A percentile compares a stretch with the other conserved stretches of the same genome.
Evolutionary conservation across 352 stramenopile genomes (phyloP).

Genomic region (Globisporangium emineosum): DNA sequence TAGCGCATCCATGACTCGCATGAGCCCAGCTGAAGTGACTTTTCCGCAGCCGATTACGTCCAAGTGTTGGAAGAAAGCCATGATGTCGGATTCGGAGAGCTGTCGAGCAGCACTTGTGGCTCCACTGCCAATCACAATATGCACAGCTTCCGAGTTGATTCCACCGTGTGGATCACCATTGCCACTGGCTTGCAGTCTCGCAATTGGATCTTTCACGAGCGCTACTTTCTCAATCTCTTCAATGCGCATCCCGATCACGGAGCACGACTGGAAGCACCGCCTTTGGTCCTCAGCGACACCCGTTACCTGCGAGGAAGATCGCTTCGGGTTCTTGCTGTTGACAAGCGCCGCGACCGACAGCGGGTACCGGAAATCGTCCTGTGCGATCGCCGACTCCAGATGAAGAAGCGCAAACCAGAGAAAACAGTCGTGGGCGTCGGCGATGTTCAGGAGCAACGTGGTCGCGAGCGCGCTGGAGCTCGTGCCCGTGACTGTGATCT

Average conservation of each 20-base stretch:
- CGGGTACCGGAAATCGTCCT: constrained; percentile 38
- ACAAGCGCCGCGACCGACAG: constrained; percentile 23
- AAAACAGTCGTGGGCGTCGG: constrained; percentile 42
- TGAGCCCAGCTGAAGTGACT: constrained; percentile 35
- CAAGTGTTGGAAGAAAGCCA: constrained; percentile 47
- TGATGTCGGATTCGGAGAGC: constrained; percentile 15
- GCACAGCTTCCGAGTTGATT: background rate
- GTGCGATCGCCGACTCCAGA: constrained; percentile 47
- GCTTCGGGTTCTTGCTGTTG: constrained; percentile 24
- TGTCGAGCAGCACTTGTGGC: background rate
- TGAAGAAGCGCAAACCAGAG: constrained; percentile 54
- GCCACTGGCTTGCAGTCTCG: constrained; percentile 2
- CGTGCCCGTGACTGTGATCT: constrained; percentile 24
- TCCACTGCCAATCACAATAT: background rate
- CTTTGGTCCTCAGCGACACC: constrained; percentile 32
- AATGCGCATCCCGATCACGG: constrained; percentile 28
- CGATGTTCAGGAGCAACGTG: constrained; percentile 43
- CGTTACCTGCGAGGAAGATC: constrained; percentile 12
- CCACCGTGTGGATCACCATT: background rate
- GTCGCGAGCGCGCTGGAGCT: constrained; percentile 14
- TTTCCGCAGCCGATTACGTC: constrained; percentile 49
- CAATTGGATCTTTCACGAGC: constrained; percentile 16
- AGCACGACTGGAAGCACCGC: constrained; percentile 31
- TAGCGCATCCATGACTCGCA: constrained; percentile 35
- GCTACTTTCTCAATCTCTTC: constrained; percentile 43